A percentile compares a stretch with the other conserved stretches of the same genome.
Conservation (phyloP, 306 rosid species). For the Citrullus colocynthis region DNA sequence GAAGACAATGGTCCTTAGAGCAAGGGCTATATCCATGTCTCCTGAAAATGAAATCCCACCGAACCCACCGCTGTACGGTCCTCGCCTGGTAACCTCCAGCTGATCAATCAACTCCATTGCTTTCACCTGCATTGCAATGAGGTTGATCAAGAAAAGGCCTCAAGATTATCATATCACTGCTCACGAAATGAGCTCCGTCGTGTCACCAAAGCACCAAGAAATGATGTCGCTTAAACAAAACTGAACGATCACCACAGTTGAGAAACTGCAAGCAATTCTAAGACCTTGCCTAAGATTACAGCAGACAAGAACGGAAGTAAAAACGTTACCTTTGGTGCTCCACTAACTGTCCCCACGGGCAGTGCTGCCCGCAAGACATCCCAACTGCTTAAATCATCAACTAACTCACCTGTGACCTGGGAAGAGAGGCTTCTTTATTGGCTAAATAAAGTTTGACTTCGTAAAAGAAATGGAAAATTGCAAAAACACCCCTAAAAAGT, state of each 20-base stretch:
- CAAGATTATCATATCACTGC: neutral
- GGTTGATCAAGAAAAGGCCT: neutral
- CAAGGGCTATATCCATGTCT: slow-evolving; percentile 90
- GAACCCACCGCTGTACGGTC: slow-evolving; percentile 95
- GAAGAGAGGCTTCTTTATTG: slow-evolving; percentile 13
- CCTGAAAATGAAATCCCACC: slow-evolving; percentile 86
- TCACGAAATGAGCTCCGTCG: neutral
- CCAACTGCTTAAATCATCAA: slow-evolving; percentile 70
- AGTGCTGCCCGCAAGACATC: slow-evolving; percentile 83
- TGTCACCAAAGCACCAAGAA: no score
- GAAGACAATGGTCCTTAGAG: slow-evolving; percentile 75
- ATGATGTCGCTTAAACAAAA: no score
- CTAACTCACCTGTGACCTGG: slow-evolving; percentile 86
- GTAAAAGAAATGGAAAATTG: no score
- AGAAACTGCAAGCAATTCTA: neutral
- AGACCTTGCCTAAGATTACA: neutral
- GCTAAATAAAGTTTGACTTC: neutral
- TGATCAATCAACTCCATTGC: slow-evolving; percentile 96
- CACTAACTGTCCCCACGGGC: slow-evolving; percentile 98
- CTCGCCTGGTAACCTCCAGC: slow-evolving; percentile 81
- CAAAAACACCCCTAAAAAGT: no score
- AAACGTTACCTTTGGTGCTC: slow-evolving; percentile 99
- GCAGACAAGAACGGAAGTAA: neutral
- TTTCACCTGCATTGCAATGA: slow-evolving; percentile 49
- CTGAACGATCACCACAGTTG: neutral